Evolutionary conservation across 2,329 filamentous ascomycete species (phyloP), one percentile per base, ranked within the genome.

Genomic region (Mariannaea elegans): DNA sequence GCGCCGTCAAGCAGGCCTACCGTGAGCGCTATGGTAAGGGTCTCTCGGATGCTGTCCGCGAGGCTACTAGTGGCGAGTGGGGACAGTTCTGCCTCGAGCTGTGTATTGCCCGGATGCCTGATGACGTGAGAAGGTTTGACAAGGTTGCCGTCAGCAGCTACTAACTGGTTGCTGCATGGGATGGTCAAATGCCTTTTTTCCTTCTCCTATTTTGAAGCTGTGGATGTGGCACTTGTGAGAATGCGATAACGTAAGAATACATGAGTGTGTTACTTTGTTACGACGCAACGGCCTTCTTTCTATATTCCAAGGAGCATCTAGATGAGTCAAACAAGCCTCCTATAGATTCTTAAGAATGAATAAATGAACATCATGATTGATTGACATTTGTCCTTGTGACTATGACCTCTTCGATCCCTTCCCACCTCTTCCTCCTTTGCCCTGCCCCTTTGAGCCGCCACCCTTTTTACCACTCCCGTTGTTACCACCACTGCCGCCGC

Each of bases 1-100:
- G 88, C 59, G 84, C 85, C 18, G 87, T 98, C 53, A 96, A 96
- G 82, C 78, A 80, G 29, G 91, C 93, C 63, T 99, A 93, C 76
- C 84, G 86, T 56, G 87, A 90, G 62, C 88, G 93, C 62, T 97
- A 97, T 76, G 84, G 85, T 5, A 80, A 84, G 49, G 86, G 90
- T 44, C 83, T 98, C 64, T 87, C 93, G 72, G 88, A 92, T 44
- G 92, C 92, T 41, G 87, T 99, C 34, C 85, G 86, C 46, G 90
- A 93, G 51, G 90, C 90, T 39, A 91, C 92, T 0, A 87, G 85
- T 63, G 87, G 90, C 2, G 89, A 94, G 65, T 94, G 91, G 84
- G 89, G 90, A 1, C 81, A 87, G 62, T 95, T 95, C 73, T 94
- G 90, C 71, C 80, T 88, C 65, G 86, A 87, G 73, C 75, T 96